Conservation (phyloP, 352 stramenopile species). For the Phytopythium cucurbitacearum region DNA sequence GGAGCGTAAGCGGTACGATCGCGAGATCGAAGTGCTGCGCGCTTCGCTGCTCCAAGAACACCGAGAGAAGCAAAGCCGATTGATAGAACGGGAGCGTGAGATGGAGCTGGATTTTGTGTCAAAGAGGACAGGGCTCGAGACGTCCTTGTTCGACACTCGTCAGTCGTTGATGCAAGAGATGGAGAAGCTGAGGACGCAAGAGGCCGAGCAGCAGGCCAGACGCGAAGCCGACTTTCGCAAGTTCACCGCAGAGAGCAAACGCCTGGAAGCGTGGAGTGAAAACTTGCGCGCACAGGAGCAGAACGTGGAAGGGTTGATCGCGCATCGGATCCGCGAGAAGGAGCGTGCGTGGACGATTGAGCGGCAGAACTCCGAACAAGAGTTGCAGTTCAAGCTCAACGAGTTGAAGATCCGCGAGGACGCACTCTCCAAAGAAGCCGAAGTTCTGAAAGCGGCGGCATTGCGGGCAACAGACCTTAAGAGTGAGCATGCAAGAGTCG, state of each 20-base stretch:
- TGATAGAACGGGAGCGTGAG: conserved; percentile 55
- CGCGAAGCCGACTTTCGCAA: conserved; percentile 40
- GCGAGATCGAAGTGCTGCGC: conserved; percentile 42
- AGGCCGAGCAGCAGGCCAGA: conserved; percentile 46
- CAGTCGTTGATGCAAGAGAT: conserved; percentile 66
- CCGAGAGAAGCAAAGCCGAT: conserved; percentile 28
- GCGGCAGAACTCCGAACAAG: conserved; percentile 19
- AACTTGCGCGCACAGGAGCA: conserved; percentile 36
- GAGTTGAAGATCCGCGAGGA: conserved; percentile 27
- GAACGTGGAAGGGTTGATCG: conserved; percentile 37
- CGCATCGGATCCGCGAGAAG: conserved; percentile 39
- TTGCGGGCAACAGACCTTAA: conserved; percentile 1
- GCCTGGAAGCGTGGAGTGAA: conserved; percentile 43
- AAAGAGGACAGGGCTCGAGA: conserved; percentile 49
- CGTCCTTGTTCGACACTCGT: conserved; percentile 56
- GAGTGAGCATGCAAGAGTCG: not conserved
- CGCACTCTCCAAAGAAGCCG: conserved; percentile 13
- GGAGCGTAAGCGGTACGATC: conserved; percentile 48
- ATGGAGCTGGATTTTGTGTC: conserved; percentile 54
- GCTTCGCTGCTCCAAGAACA: conserved; percentile 45
- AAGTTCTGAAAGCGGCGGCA: conserved; percentile 17
- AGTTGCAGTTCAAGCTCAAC: conserved; percentile 25
- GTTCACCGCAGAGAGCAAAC: conserved; percentile 39
- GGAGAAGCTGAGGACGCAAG: conserved; percentile 49
- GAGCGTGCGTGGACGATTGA: conserved; percentile 46